Evolutionary conservation across 495 filamentous ascomycete species (phyloP), one percentile per base, ranked within the genome.

Genomic region (Neurospora sp.): DNA sequence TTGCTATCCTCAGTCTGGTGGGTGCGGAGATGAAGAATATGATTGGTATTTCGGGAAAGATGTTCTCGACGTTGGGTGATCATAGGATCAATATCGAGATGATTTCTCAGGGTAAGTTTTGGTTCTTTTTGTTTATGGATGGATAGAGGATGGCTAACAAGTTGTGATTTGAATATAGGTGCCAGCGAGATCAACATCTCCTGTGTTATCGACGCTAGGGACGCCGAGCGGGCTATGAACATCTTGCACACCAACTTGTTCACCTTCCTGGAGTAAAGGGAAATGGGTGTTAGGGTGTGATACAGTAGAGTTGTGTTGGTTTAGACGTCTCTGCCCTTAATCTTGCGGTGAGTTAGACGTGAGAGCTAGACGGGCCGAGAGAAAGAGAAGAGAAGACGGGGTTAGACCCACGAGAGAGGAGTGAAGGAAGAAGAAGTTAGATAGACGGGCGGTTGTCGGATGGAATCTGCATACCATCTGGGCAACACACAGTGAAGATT

Each of bases 121-220:
- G 69, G 74, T 69, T 76, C 39, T 20, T 69, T 72, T 75, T 66
- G 27, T 71, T 69, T 1, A 70, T 9, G 31, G 0, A 20, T 11
- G 11, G 18, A 41, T 62, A 12, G 27, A 18, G 27, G 27, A 18
- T 62, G 12, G 46, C 70, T 72, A 74, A 74, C 6, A 4, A 12
- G 35, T 12, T 54, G 69, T 14, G 69, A 62, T 23, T 9, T 66
- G 16, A 27, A 16, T 37, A 41, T 27, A 97, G 96, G 95, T 73
- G 94, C 94, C 59, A 97, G 94, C 78, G 96, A 99, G 85, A 99
- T 99, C 83, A 98, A 97, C 81, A 99, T 99, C 71, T 96, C 93
- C 16, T 98, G 96, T 81, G 96, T 99, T 9, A 96, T 99, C 77
- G 93, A 96, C 77, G 93, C 93, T 77, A 87, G 91, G 77, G 93